phyloP scores from a whole-genome alignment of 2,329 filamentous ascomycete species.

The Aureobasidium melanogenum region DNA sequence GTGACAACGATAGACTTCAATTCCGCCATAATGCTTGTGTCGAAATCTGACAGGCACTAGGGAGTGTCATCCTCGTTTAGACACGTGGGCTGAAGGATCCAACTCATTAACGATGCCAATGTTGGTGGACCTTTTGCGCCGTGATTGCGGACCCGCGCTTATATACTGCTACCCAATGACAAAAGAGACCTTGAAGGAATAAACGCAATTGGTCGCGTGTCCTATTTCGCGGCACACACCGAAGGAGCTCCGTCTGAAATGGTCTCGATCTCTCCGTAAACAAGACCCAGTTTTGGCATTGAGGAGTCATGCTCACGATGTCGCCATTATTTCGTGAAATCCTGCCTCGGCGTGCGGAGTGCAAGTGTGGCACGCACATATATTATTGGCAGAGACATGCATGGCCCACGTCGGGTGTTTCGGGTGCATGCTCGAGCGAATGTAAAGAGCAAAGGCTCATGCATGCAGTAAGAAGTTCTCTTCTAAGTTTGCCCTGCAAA shows the following conservation, averaged over 20 bases:
- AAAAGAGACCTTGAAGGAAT: background rate
- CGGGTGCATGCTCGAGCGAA: conserved; percentile 2
- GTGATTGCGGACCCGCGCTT: background rate
- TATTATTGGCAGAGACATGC: background rate
- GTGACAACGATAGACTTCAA: background rate
- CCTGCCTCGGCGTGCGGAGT: background rate
- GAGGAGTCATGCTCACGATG: background rate
- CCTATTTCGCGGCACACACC: background rate
- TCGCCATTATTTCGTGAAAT: background rate
- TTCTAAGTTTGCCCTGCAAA: background rate
- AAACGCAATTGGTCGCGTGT: background rate
- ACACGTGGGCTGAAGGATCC: background rate
- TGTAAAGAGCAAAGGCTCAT: background rate
- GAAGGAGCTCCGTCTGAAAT: background rate
- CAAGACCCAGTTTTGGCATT: background rate
- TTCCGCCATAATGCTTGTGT: conserved; percentile 1
- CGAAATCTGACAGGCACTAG: background rate
- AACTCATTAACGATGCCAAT: background rate
- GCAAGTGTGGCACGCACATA: background rate
- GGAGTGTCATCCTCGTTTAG: background rate
- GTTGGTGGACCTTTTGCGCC: background rate
- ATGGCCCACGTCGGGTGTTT: background rate
- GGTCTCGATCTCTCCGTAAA: background rate
- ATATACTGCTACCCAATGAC: background rate
- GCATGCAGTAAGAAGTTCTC: background rate